These are phyloP conservation scores for Leptodermis oblonga DNA, from an alignment of 257 asterid genomes.

Conservation along the genomic window DNA sequence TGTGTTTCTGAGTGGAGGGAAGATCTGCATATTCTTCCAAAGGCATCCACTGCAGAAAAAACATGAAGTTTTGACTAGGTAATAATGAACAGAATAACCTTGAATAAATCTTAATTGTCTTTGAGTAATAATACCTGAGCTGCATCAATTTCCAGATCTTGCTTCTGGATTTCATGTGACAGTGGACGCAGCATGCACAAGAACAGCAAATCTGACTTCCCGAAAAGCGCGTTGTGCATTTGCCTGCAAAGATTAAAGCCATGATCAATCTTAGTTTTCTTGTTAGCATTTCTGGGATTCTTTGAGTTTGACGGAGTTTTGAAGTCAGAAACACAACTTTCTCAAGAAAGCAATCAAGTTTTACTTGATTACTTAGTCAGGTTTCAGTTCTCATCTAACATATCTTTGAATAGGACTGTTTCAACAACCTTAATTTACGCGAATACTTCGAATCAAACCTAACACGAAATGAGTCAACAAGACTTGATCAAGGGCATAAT, in stretches of 20 bases:
- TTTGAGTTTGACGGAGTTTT: background rate
- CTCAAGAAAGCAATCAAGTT: background rate
- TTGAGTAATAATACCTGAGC: conserved; percentile 44
- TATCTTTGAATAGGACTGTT: background rate
- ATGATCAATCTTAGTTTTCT: background rate
- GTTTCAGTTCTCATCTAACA: background rate
- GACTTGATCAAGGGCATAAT: background rate
- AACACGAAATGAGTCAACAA: too few relatives aligned
- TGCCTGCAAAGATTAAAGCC: conserved; percentile 35
- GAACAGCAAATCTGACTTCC: conserved; percentile 56
- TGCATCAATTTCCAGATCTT: conserved; percentile 70
- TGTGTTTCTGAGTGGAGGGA: conserved; percentile 34
- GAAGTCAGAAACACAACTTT: background rate
- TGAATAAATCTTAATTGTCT: background rate
- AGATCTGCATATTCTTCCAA: conserved; percentile 56
- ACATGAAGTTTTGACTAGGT: background rate
- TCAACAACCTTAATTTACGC: background rate
- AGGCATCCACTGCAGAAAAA: conserved; percentile 62
- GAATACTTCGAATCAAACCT: background rate
- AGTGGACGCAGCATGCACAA: conserved; percentile 62
- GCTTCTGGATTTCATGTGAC: conserved; percentile 55
- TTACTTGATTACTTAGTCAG: background rate
- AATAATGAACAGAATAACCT: background rate
- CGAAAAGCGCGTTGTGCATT: conserved; percentile 48
- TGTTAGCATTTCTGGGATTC: too few relatives aligned